Evolutionary conservation across 208 protist genomes (phyloP), one percentile per base, ranked within the genome.

Genomic region (Trypanosoma brucei): DNA sequence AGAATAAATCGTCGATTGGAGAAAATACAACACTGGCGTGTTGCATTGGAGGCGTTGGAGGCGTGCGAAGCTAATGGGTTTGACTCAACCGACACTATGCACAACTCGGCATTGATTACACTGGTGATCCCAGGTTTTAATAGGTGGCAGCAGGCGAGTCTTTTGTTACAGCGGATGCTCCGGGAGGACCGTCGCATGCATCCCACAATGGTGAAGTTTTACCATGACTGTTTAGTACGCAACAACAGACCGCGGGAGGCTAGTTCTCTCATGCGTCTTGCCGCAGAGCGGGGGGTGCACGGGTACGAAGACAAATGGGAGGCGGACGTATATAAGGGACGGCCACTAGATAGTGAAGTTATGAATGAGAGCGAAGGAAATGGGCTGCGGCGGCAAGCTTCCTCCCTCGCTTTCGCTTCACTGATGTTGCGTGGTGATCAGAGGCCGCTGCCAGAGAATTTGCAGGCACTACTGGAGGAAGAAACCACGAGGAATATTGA

Each of bases 31-130:
- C 90, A 96, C 75, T 96, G 90, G 87, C 82, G 90, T 3, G 90
- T 96, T 2, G 90, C 90, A 45, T 56, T 96, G 14, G 79, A 92
- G 55, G 90, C 90, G 14, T 68, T 96, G 51, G 70, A 88, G 37
- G 83, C 90, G 46, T 92, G 85, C 70, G 86, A 93, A 62, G 85
- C 71, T 5, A 96, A 96, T 62, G 90, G 90, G 4, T 96, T 91
- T 70, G 90, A 96, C 70, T 68, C 84, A 1, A 96, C 90, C 6
- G 90, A 93, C 70, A 93, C 90, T 2, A 96, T 96, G 90, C 84
- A 94, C 76, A 96, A 96, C 74, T 92, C 85, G 2, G 87, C 84
- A 40, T 81, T 93, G 35, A 80, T 94, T n/a, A 88, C 90, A 34
- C 84, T 88, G 77, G 88, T 81, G 0, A 93, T 94, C 13, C 90